Base-by-base conservation (phyloP, 1,139 yeast species). In the Hemisphaericaspora subhashii region DNA sequence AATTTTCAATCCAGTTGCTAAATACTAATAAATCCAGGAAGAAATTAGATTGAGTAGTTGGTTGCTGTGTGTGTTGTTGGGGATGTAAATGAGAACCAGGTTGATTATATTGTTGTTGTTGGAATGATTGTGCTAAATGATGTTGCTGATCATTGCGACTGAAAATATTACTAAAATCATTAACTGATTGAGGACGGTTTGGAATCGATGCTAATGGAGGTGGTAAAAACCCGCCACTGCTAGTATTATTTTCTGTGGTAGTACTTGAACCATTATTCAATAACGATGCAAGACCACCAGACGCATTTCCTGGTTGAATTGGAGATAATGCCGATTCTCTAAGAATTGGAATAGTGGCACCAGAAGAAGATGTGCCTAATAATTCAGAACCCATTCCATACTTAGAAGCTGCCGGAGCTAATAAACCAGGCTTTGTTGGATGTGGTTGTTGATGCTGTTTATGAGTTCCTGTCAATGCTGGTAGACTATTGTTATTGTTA, bases 1-100 rank as follows among this genome's bases (percentile, higher is more conserved):
- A 67, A 48, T 68, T 69, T 46, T 74, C 75, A 50, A 83, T 66
- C 89, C 89, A 83, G 48, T 66, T 67, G 47, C 78, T 72, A 48
- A 79, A 73, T 40, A 74, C 71, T 40, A 74, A 66, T 53, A 83
- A 58, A 44, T 72, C 76, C 57, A 54, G 65, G 48, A 63, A 67
- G 44, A 68, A 69, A 49, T 60, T 54, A 42, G 51, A 39, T 37
- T 42, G 47, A 14, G 15, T 26, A 10, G 20, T 12, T 25, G 21
- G 28, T 20, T 24, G 14, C 15, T 24, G 28, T 24, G 31, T 37
- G 20, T 33, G 37, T 13, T 23, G 37, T 10, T 35, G 25, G 6
- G 22, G 14, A 20, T 31, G 14, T 4, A 5, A 15, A 12, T 24
- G 27, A 22, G 24, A 6, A n/a, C 24, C 11, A n/a, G n/a, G n/a